Conservation (phyloP, 306 rosid species). For the Casuarina cunninghamiana region DNA sequence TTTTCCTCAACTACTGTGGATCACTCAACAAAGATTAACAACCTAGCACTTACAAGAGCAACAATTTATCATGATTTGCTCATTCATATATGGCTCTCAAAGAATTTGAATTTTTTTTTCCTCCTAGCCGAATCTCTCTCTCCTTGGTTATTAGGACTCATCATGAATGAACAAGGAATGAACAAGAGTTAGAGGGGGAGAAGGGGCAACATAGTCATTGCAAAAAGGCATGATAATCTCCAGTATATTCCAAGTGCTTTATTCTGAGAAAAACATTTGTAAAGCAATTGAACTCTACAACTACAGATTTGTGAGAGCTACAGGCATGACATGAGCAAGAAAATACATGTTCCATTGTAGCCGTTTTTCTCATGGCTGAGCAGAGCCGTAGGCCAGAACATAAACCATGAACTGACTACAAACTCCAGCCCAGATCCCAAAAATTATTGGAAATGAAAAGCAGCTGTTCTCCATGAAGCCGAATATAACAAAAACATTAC, state of each 20-base stretch:
- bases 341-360: conserved; percentile 30
- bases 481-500: conserved; percentile 31
- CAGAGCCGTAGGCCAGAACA: conserved; percentile 32
- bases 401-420: conserved; percentile 33
- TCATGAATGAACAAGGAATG: too few species aligned
- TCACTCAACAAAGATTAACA: too few species aligned
- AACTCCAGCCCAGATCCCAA: conserved; percentile 42
- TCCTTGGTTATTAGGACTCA: too few species aligned
- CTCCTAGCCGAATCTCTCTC: too few species aligned
- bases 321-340: conserved; percentile 34
- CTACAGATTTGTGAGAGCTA: conserved; percentile 26
- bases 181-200: background rate
- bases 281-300: conserved; percentile 28
- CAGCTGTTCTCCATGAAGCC: conserved; percentile 38
- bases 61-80: too few species aligned
- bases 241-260: conserved; percentile 20
- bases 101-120: too few species aligned
- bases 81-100: too few species aligned
- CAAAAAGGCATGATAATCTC: background rate
- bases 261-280: conserved; percentile 27
- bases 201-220: background rate
- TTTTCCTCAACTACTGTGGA: too few species aligned
- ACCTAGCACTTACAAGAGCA: too few species aligned
- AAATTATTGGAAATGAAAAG: conserved; percentile 57
- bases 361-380: conserved; percentile 27